Conservation (phyloP, 1,284 basidiomycete species). For the Stygiomarasmius scandens region DNA sequence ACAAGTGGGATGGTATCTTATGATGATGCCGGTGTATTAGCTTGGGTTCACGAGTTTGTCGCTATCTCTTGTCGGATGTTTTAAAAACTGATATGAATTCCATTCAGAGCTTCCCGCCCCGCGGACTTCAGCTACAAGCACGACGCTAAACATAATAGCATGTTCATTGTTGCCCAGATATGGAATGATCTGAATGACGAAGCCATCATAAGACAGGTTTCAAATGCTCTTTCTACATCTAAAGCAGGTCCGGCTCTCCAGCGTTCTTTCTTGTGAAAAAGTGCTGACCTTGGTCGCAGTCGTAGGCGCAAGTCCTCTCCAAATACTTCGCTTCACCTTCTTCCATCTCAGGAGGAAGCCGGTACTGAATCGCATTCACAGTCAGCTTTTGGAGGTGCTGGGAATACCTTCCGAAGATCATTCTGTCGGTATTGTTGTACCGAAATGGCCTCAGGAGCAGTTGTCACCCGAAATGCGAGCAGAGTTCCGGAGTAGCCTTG, state of each 20-base stretch:
- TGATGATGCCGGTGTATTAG: constrained; percentile 55
- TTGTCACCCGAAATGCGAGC: constrained; percentile 36
- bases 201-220: constrained; percentile 41
- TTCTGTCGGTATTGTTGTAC: constrained; percentile 31
- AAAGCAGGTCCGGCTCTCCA: too few relatives aligned
- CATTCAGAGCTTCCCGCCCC: constrained; percentile 53
- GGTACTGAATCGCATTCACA: constrained; percentile 42
- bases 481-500: constrained; percentile 52
- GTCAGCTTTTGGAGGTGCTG: constrained; percentile 52
- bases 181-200: constrained; percentile 45
- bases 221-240: constrained; percentile 32
- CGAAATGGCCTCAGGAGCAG: constrained; percentile 26
- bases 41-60: constrained; percentile 75
- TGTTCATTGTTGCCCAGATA: constrained; percentile 58
- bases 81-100: constrained; percentile 6
- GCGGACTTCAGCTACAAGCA: constrained; percentile 79
- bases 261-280: constrained; percentile 9
- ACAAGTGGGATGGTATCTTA: constrained; percentile 53
- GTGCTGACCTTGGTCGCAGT: constrained; percentile 33
- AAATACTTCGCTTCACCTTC: constrained; percentile 57
- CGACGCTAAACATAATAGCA: constrained; percentile 68
- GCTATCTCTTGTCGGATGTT: not conserved
- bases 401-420: constrained; percentile 33
- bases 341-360: constrained; percentile 45
- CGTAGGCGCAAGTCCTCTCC: constrained; percentile 47